phyloP scores from a whole-genome alignment of 345 rosid genomes.

The Euphorbia peplus region DNA sequence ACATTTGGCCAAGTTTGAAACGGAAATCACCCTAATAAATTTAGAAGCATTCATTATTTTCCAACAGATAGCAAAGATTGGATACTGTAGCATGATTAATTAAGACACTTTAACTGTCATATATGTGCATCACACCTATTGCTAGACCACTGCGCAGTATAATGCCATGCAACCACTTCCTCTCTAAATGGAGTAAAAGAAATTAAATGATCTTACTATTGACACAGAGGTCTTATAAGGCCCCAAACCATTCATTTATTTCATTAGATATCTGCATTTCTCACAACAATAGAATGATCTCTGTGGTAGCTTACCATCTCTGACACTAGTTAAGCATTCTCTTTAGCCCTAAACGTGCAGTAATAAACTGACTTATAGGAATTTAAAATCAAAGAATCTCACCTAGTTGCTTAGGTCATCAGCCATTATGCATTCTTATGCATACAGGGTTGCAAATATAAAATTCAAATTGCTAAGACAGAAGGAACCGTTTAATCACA shows the following conservation, averaged over 20 bases:
- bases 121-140: no score
- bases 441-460: background rate
- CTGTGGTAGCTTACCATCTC: background rate
- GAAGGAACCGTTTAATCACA: background rate
- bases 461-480: background rate
- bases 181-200: background rate
- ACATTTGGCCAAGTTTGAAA: background rate
- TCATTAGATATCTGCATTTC: background rate
- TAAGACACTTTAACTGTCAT: background rate
- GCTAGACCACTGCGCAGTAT: background rate
- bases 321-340: background rate
- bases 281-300: background rate
- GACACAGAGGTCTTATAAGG: background rate
- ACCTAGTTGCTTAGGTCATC: background rate
- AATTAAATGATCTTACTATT: background rate
- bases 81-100: background rate
- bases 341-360: background rate
- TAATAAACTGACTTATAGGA: background rate
- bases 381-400: background rate
- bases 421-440: background rate
- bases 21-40: background rate
- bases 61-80: background rate
- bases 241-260: background rate
- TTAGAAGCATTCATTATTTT: background rate
- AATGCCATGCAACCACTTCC: background rate